These are phyloP conservation scores for Kodamaea fungicola DNA, from an alignment of 1,139 yeast genomes.

Conservation along the genomic window DNA sequence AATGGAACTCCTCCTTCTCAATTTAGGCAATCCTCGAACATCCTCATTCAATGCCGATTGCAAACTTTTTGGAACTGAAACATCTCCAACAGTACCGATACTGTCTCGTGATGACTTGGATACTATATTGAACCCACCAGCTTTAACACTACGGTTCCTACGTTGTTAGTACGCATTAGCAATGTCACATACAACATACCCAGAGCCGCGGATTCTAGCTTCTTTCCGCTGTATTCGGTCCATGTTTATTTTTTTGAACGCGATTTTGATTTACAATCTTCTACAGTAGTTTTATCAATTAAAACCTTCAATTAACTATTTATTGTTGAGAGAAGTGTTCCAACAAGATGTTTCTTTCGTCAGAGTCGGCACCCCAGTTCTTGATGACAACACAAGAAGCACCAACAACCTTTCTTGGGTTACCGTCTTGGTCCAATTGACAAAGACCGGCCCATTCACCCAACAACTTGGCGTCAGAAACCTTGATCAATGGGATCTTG, in stretches of 20 bases:
- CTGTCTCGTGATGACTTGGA: constrained; percentile 5
- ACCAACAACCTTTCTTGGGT: constrained; percentile 99
- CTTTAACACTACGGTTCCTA: constrained; percentile 15
- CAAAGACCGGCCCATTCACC: constrained; percentile 99
- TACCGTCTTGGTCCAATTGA: constrained; percentile 99
- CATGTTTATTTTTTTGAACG: constrained; percentile 1
- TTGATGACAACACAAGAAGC: constrained; percentile 99
- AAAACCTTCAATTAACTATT: constrained; percentile 16
- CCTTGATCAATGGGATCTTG: constrained; percentile 98
- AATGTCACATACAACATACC: constrained; percentile 35
- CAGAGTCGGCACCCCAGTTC: constrained; percentile 99
- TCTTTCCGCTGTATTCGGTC: constrained; percentile 11
- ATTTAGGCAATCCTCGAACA: constrained; percentile 22
- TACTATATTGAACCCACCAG: constrained; percentile 11
- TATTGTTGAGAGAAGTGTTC: constrained; percentile 94
- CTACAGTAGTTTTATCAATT: constrained; percentile 2
- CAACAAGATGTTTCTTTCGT: constrained; percentile 94
- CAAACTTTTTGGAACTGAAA: constrained; percentile 12
- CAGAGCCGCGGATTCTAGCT: constrained; percentile 40
- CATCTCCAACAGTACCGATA: constrained; percentile 3
- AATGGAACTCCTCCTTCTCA: constrained; percentile 13
- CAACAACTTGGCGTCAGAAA: constrained; percentile 98
- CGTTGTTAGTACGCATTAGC: no score
- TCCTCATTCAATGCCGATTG: constrained; percentile 26
- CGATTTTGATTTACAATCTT: background rate